phyloP scores from a whole-genome alignment of 2,329 filamentous ascomycete species.

The Sclerotinia minor region DNA sequence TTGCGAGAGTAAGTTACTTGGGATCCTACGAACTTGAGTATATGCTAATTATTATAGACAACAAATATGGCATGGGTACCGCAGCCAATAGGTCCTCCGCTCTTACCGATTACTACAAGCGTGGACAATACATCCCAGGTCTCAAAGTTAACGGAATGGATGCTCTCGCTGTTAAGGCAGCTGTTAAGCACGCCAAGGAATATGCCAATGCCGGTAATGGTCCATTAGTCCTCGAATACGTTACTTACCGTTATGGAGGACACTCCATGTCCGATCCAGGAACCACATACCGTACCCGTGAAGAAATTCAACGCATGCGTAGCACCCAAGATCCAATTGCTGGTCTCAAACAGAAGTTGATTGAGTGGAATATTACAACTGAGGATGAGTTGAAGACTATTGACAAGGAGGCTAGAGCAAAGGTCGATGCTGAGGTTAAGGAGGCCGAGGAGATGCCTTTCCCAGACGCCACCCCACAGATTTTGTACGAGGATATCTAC shows the following conservation, averaged over 20 bases:
- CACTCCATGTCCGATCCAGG: constrained; percentile 99
- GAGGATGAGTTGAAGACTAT: constrained; percentile 96
- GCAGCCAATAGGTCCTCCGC: constrained; percentile 91
- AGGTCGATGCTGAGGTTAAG: constrained; percentile 87
- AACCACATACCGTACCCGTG: constrained; percentile 97
- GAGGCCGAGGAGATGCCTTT: constrained; percentile 82
- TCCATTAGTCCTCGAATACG: constrained; percentile 95
- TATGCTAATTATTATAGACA: constrained; percentile 61
- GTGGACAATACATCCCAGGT: constrained; percentile 98
- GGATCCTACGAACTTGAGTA: not conserved
- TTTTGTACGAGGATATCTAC: constrained; percentile 96
- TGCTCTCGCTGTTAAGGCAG: constrained; percentile 94
- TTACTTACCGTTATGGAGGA: constrained; percentile 98
- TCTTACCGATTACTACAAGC: constrained; percentile 99
- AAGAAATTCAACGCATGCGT: constrained; percentile 99
- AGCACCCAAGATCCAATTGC: constrained; percentile 98
- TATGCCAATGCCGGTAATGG: constrained; percentile 82
- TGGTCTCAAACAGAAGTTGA: constrained; percentile 94
- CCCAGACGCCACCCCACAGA: constrained; percentile 76
- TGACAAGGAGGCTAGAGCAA: constrained; percentile 86
- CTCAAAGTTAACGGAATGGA: constrained; percentile 99
- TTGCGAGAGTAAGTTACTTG: constrained; percentile 80
- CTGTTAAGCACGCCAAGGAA: constrained; percentile 90
- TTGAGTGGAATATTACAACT: constrained; percentile 88
- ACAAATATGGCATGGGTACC: constrained; percentile 99